Evolutionary conservation across 75 land plant genomes (phyloP).

Genomic region (Pinus taeda): DNA sequence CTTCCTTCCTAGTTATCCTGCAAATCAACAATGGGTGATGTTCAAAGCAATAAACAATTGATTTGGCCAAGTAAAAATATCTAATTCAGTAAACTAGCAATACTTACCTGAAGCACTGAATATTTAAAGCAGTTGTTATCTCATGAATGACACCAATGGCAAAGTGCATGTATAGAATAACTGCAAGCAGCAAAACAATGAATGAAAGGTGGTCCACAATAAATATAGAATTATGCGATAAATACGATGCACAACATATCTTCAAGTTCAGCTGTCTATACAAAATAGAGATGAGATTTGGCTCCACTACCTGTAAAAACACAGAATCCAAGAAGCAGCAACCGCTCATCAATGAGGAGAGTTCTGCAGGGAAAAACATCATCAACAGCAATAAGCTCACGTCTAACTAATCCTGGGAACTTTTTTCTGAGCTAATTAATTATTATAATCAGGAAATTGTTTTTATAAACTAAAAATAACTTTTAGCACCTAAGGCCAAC

Average conservation of each 20-base stretch:
- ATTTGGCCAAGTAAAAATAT: neutral
- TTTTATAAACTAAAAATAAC: conserved; percentile 1
- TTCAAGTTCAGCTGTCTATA: neutral
- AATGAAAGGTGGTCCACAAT: neutral
- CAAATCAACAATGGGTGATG: neutral
- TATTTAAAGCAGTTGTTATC: conserved; percentile 83
- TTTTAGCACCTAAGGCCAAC: conserved; percentile 7
- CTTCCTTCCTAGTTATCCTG: conserved; percentile 77
- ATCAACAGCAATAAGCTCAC: conserved; percentile 15
- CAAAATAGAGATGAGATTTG: neutral
- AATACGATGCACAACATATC: neutral
- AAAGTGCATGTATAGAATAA: conserved; percentile 76
- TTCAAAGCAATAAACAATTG: neutral
- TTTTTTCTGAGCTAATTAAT: neutral
- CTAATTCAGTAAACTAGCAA: neutral
- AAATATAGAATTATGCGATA: neutral
- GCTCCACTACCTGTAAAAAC: conserved; percentile 56
- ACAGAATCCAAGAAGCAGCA: conserved; percentile 69
- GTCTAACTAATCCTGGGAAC: conserved; percentile 10
- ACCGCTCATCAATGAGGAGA: conserved; percentile 77
- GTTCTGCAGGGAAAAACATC: conserved; percentile 50
- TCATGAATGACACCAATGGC: conserved; percentile 86
- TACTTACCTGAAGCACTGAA: conserved; percentile 95
- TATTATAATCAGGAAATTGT: neutral
- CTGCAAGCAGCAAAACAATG: conserved; percentile 30